phyloP scores from a whole-genome alignment of 179 eudicot genomes.

The Spinacia oleracea region DNA sequence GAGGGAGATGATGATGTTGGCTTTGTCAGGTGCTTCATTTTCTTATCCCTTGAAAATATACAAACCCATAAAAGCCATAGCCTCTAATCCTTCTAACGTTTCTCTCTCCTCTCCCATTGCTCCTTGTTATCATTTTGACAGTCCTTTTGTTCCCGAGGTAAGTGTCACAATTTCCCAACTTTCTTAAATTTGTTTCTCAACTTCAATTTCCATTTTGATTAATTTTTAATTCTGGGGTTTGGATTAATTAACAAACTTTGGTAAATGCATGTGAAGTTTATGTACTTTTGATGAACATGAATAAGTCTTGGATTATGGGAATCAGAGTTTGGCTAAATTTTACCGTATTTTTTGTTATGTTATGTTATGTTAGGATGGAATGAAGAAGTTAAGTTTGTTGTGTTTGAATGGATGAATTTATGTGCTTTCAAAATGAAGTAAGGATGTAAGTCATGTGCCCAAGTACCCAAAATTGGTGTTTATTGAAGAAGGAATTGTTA shows the following conservation, averaged over 20 bases:
- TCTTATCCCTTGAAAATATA: constrained; percentile 10
- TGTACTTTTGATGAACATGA: background rate
- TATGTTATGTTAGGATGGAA: background rate
- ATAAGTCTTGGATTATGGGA: too few relatives aligned
- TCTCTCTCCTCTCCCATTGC: constrained; percentile 21
- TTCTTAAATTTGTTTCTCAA: background rate
- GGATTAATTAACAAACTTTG: background rate
- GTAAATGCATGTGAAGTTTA: background rate
- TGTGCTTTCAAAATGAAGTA: too few relatives aligned
- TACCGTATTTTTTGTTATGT: background rate
- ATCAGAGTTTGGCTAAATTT: too few relatives aligned
- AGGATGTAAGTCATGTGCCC: too few relatives aligned
- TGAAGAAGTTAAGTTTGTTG: background rate
- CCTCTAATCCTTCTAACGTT: constrained; percentile 26
- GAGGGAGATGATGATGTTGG: constrained; percentile 29
- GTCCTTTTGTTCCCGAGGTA: constrained; percentile 48
- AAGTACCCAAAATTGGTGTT: background rate
- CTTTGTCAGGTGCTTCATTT: constrained; percentile 22
- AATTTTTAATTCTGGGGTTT: background rate
- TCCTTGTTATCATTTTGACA: constrained; percentile 15
- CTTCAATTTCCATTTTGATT: background rate
- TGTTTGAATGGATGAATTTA: too few relatives aligned
- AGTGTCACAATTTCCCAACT: background rate
- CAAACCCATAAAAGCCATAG: constrained; percentile 24
- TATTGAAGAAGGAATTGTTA: background rate